phyloP scores from a whole-genome alignment of 441 rosid genomes.

The Pelargonium hybrid region DNA sequence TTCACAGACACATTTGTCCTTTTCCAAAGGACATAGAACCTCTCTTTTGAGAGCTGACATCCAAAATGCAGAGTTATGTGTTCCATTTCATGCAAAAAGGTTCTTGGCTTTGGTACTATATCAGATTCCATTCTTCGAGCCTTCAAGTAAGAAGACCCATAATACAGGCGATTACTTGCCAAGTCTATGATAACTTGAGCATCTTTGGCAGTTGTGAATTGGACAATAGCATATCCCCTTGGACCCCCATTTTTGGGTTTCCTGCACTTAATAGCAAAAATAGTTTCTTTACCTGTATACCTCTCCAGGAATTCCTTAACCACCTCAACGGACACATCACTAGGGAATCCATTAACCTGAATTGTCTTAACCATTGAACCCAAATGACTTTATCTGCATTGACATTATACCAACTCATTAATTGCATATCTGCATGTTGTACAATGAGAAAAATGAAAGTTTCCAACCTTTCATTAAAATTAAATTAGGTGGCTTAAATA shows the following conservation, averaged over 20 bases:
- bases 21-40: neutral
- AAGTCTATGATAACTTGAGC: slow-evolving; percentile 14
- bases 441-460: neutral
- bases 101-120: neutral
- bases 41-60: slow-evolving; percentile 1
- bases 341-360: slow-evolving; percentile 26
- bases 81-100: neutral
- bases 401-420: neutral
- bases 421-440: neutral
- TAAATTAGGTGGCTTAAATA: neutral
- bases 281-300: slow-evolving; percentile 21
- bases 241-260: slow-evolving; percentile 4
- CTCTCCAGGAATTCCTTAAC: slow-evolving; percentile 30
- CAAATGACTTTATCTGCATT: slow-evolving; percentile 10
- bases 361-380: slow-evolving; percentile 29
- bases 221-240: slow-evolving; percentile 29
- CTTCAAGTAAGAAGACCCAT: slow-evolving; percentile 11
- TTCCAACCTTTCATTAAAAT: neutral
- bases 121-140: neutral
- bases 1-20: neutral
- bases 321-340: slow-evolving; percentile 7
- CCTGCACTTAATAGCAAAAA: slow-evolving; percentile 21
- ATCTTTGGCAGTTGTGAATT: slow-evolving; percentile 19
- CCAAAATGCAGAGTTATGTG: slow-evolving; percentile 1
- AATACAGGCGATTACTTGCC: slow-evolving; percentile 2